phyloP scores from a whole-genome alignment of 2,329 filamentous ascomycete species.

The Ambrosiella beaveri region DNA sequence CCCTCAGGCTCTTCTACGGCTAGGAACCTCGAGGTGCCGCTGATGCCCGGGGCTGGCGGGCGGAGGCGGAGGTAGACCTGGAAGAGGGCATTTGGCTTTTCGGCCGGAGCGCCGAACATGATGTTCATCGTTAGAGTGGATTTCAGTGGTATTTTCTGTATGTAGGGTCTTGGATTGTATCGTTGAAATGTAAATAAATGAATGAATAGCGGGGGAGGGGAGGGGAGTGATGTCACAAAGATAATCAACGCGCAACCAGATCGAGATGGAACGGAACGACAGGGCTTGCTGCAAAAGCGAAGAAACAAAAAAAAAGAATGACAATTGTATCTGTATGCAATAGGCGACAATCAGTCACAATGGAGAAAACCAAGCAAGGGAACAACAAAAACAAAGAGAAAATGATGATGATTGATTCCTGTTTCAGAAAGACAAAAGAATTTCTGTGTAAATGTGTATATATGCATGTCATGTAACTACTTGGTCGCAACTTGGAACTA shows the following conservation, averaged over 20 bases:
- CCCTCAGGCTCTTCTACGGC: slow-evolving; percentile 47
- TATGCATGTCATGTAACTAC: too few species aligned
- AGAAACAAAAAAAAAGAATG: not conserved
- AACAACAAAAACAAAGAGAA: too few species aligned
- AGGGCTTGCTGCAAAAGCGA: not conserved
- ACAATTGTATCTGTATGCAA: too few species aligned
- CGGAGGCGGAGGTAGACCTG: slow-evolving; percentile 80
- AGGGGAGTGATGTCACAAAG: not conserved
- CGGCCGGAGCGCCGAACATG: not conserved
- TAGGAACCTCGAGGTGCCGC: slow-evolving; percentile 50
- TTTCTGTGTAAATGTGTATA: too few species aligned
- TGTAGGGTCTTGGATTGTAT: too few species aligned
- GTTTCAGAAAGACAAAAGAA: too few species aligned
- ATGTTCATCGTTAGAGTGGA: not conserved
- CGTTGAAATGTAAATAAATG: not conserved
- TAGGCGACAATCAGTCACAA: too few species aligned
- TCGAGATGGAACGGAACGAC: not conserved
- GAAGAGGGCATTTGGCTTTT: slow-evolving; percentile 43
- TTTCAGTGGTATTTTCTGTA: too few species aligned
- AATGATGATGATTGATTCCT: too few species aligned
- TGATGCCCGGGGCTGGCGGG: slow-evolving; percentile 28
- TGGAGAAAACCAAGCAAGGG: too few species aligned
- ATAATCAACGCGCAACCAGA: not conserved
- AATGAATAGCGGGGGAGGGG: not conserved
- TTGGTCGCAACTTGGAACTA: too few species aligned